Conservation (phyloP, 2,329 filamentous ascomycete genomes). For the Venturiaceae sp. region DNA sequence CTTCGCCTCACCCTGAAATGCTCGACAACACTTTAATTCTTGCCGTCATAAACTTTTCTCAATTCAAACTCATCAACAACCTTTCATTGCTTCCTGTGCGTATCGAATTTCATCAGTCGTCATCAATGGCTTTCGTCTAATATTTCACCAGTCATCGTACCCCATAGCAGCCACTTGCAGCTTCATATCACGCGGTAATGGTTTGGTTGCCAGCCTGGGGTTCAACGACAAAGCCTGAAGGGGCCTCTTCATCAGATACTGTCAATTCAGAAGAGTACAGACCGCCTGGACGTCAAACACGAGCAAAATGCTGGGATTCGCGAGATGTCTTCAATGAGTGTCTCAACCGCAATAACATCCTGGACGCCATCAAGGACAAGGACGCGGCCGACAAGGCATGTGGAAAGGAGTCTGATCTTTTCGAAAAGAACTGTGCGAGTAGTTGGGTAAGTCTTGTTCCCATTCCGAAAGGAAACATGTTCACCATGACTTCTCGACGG, state of each 20-base stretch:
- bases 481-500: not conserved
- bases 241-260: not conserved
- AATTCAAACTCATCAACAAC: not conserved
- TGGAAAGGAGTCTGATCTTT: constrained; percentile 49
- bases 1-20: no score
- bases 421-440: constrained; percentile 76
- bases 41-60: not conserved
- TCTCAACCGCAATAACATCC: constrained; percentile 69
- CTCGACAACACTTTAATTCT: not conserved
- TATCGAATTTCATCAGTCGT: not conserved
- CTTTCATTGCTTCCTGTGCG: not conserved
- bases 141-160: not conserved
- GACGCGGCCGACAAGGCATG: constrained; percentile 44
- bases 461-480: not conserved
- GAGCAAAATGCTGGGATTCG: constrained; percentile 79
- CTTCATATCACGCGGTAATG: constrained; percentile 1
- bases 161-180: not conserved
- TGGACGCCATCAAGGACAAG: constrained; percentile 58
- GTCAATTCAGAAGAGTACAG: constrained; percentile 51
- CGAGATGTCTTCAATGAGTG: constrained; percentile 84
- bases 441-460: constrained; percentile 64
- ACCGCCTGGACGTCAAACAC: constrained; percentile 76
- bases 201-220: constrained; percentile 4
- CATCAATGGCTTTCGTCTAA: not conserved
- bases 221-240: not conserved